phyloP scores from a whole-genome alignment of 371 early-diverging fungal species.

The Cokeromyces recurvatus region DNA sequence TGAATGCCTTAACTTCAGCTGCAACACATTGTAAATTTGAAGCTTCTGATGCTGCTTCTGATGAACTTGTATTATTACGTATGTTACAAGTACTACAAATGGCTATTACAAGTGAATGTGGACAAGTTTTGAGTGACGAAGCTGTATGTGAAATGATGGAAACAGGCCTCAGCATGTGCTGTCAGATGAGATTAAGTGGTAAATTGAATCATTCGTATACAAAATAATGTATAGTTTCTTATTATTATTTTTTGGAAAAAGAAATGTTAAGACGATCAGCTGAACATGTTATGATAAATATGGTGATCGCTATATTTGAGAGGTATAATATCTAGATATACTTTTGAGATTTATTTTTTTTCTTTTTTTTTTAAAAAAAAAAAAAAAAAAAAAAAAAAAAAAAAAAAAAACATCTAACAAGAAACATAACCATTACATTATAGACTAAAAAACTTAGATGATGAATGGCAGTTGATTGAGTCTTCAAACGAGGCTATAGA shows the following conservation, averaged over 20 bases:
- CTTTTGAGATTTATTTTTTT: too few species aligned
- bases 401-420: too few species aligned
- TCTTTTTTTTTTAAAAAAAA: too few species aligned
- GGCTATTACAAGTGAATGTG: constrained; percentile 63
- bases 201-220: too few species aligned
- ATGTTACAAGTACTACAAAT: constrained; percentile 81
- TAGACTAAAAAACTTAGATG: constrained; percentile 36
- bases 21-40: constrained; percentile 95
- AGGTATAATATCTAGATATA: too few species aligned
- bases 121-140: constrained; percentile 76
- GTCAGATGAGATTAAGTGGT: constrained; percentile 89
- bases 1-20: constrained; percentile 70
- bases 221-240: too few species aligned
- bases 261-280: constrained; percentile 79
- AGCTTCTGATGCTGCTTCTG: constrained; percentile 86
- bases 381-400: too few species aligned
- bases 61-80: constrained; percentile 88
- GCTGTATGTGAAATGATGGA: constrained; percentile 96
- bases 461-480: constrained; percentile 43
- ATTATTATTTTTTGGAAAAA: constrained; percentile 12
- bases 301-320: constrained; percentile 72
- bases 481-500: constrained; percentile 15
- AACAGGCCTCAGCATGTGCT: constrained; percentile 93
- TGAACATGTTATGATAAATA: constrained; percentile 74
- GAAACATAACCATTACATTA: too few species aligned